These are phyloP conservation scores for Amauroascus verrucosus DNA, from an alignment of 2,329 filamentous ascomycete genomes.

Conservation along the genomic window DNA sequence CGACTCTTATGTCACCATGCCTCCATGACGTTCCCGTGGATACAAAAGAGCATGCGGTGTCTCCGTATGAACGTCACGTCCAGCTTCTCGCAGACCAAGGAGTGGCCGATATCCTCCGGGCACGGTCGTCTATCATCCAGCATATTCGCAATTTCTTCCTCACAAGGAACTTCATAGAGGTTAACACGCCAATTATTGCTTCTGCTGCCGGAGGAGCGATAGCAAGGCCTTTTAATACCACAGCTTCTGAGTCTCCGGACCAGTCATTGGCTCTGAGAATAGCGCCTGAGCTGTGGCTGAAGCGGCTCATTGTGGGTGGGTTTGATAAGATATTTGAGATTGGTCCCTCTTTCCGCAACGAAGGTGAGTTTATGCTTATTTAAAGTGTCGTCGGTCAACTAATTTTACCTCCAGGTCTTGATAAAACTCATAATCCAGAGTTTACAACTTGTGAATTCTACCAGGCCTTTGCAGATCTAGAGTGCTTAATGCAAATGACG, in stretches of 20 bases:
- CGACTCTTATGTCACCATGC: slow-evolving; percentile 63
- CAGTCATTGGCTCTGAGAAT: slow-evolving; percentile 69
- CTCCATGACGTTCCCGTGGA: slow-evolving; percentile 67
- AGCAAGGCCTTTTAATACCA: slow-evolving; percentile 75
- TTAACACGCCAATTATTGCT: slow-evolving; percentile 81
- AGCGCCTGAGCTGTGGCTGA: slow-evolving; percentile 90
- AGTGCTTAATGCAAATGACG: slow-evolving; percentile 64
- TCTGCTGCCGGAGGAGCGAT: slow-evolving; percentile 75
- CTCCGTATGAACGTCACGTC: slow-evolving; percentile 68
- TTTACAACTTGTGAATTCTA: slow-evolving; percentile 99
- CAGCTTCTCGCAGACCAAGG: slow-evolving; percentile 69
- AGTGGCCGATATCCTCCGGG: slow-evolving; percentile 57
- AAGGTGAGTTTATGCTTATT: slow-evolving; percentile 45
- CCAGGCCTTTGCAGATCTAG: slow-evolving; percentile 67
- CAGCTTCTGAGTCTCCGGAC: slow-evolving; percentile 63
- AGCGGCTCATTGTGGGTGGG: slow-evolving; percentile 79
- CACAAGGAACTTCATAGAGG: slow-evolving; percentile 65
- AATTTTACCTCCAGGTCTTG: slow-evolving; percentile 44
- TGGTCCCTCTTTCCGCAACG: slow-evolving; percentile 84
- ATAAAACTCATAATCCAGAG: slow-evolving; percentile 89
- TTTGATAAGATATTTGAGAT: slow-evolving; percentile 88
- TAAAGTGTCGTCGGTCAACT: slow-evolving; percentile 12
- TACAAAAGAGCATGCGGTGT: slow-evolving; percentile 60
- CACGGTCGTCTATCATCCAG: slow-evolving; percentile 65
- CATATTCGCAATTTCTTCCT: slow-evolving; percentile 65